These are phyloP conservation scores for Pythium oligandrum DNA, from an alignment of 352 stramenopile genomes.

Conservation along the genomic window DNA sequence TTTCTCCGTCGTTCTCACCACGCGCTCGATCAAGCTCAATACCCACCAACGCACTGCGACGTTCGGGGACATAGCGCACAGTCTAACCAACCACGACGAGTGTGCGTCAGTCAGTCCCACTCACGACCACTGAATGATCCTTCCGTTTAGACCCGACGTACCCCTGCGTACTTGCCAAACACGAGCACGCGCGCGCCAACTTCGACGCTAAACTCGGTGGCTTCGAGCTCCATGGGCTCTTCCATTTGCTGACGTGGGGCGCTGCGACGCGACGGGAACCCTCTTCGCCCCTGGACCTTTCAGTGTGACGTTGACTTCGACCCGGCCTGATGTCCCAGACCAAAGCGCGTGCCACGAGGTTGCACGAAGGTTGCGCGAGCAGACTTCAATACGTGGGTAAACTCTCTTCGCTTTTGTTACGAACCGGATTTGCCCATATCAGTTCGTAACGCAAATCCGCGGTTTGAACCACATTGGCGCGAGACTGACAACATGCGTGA, in stretches of 20 bases:
- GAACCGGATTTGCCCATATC: background rate
- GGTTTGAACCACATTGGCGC: conserved; percentile 1
- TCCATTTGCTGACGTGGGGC: conserved; percentile 6
- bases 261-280: no score
- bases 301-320: no score
- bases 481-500: conserved; percentile 14
- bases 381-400: conserved; percentile 1
- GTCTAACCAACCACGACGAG: conserved; percentile 26
- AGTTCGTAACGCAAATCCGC: conserved; percentile 1
- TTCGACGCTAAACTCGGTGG: conserved; percentile 27
- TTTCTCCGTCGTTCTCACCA: conserved; percentile 72
- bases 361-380: conserved; percentile 24
- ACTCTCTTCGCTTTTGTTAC: background rate
- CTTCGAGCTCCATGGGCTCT: conserved; percentile 26
- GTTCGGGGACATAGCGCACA: conserved; percentile 59
- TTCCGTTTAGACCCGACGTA: conserved; percentile 20
- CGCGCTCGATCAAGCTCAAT: conserved; percentile 80
- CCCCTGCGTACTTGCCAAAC: conserved; percentile 73
- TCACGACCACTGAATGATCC: no score
- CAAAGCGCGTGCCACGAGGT: conserved; percentile 12
- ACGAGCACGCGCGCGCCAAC: conserved; percentile 58
- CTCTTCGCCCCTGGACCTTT: no score
- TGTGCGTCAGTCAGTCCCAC: background rate
- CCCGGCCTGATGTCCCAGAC: background rate
- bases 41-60: conserved; percentile 56